phyloP scores from a whole-genome alignment of 306 rosid species.

The Medicago lupulina region DNA sequence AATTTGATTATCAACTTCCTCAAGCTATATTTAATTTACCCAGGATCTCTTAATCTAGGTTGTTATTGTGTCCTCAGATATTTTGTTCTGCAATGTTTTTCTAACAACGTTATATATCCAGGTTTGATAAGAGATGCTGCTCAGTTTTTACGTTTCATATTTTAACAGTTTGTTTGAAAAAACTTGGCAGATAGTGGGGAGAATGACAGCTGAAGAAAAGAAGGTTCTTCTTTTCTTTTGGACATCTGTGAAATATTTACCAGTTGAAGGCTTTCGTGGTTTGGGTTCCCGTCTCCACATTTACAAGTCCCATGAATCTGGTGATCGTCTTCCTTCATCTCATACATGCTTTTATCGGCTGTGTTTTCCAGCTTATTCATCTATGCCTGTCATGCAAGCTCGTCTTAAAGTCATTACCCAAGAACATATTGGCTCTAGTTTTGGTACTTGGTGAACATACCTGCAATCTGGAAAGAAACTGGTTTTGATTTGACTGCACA shows the following conservation, averaged over 20 bases:
- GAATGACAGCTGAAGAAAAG: slow-evolving; percentile 81
- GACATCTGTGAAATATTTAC: slow-evolving; percentile 88
- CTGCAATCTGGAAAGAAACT: slow-evolving; percentile 49
- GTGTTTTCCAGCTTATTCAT: slow-evolving; percentile 81
- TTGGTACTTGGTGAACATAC: slow-evolving; percentile 53
- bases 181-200: slow-evolving; percentile 67
- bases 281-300: slow-evolving; percentile 75
- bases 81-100: slow-evolving; percentile 3
- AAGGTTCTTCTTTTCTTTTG: slow-evolving; percentile 89
- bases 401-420: slow-evolving; percentile 78
- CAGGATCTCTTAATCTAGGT: background rate
- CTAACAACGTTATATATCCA: slow-evolving; percentile 4
- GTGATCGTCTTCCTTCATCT: slow-evolving; percentile 77
- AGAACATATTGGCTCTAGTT: slow-evolving; percentile 90
- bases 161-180: slow-evolving; percentile 57
- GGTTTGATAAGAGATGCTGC: slow-evolving; percentile 31
- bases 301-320: slow-evolving; percentile 63
- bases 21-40: background rate
- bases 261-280: slow-evolving; percentile 87
- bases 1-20: slow-evolving; percentile 2
- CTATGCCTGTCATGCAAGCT: slow-evolving; percentile 62
- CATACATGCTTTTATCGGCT: slow-evolving; percentile 87
- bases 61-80: background rate
- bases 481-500: slow-evolving; percentile 73
- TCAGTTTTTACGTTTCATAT: slow-evolving; percentile 13